Conservation (phyloP, 2,329 filamentous ascomycete species). For the Trichoderma sp. region DNA sequence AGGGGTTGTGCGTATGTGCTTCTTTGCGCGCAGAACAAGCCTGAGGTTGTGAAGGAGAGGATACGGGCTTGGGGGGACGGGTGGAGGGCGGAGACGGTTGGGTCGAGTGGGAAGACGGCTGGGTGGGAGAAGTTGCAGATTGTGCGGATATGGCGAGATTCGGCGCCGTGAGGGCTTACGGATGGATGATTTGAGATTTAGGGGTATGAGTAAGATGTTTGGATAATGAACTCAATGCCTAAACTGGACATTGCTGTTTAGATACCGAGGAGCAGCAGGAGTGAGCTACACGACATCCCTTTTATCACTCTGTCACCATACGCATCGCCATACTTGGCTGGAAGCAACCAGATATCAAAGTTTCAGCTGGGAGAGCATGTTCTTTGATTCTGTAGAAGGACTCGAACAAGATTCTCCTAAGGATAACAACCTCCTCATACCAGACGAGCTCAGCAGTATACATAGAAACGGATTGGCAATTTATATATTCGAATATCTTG, state of each 20-base stretch:
- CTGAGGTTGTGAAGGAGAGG: slow-evolving; percentile 67
- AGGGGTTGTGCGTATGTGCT: slow-evolving; percentile 86
- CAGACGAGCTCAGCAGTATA: background rate
- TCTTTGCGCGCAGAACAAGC: slow-evolving; percentile 87
- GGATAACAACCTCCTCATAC: background rate
- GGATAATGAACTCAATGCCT: background rate
- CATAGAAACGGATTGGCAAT: slow-evolving; percentile 19
- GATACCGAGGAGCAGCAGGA: background rate
- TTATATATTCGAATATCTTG: slow-evolving; percentile 36
- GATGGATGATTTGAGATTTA: background rate
- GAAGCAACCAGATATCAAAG: background rate
- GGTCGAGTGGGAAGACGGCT: slow-evolving; percentile 79
- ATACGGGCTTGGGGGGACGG: slow-evolving; percentile 53
- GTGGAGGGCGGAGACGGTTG: slow-evolving; percentile 79
- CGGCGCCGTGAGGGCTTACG: background rate
- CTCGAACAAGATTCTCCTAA: background rate
- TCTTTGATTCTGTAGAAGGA: background rate
- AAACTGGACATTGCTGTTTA: background rate
- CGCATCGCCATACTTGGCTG: background rate
- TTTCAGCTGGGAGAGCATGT: background rate
- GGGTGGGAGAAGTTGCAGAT: slow-evolving; percentile 96
- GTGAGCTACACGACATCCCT: background rate
- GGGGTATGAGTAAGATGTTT: background rate
- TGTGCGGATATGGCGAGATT: slow-evolving; percentile 75
- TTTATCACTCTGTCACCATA: background rate